A percentile compares a stretch with the other conserved stretches of the same genome.
Conservation (phyloP, 441 rosid species). For the Syzygium syzygioides region DNA sequence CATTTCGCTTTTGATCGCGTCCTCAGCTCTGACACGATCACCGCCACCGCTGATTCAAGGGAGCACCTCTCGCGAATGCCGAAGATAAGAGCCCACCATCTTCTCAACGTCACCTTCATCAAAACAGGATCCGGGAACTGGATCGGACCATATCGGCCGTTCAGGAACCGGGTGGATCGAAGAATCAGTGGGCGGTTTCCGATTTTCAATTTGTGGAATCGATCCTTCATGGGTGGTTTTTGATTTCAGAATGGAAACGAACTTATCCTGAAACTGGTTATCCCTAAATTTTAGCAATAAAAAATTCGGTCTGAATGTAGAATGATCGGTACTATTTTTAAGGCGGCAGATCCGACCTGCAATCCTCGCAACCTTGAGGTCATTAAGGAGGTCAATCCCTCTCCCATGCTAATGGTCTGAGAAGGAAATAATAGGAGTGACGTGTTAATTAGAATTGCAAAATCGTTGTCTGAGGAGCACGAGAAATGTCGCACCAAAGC, state of each 20-base stretch:
- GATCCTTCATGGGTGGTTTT: accelerated
- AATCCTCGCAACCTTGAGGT: neutral
- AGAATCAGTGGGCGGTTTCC: too few relatives aligned
- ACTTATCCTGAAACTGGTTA: too few relatives aligned
- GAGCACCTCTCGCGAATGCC: constrained; percentile 36
- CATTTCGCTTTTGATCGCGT: constrained; percentile 31
- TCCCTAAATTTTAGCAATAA: neutral
- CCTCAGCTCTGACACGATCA: constrained; percentile 11
- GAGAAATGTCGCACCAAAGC: accelerated
- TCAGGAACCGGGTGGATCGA: too few relatives aligned
- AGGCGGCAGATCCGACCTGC: neutral
- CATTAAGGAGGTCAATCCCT: neutral
- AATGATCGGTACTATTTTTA: neutral
- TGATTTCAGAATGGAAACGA: too few relatives aligned
- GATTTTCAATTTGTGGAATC: too few relatives aligned
- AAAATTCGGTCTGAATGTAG: neutral
- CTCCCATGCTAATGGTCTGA: neutral
- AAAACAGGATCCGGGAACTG: neutral
- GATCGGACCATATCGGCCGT: too few relatives aligned
- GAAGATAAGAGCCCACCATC: constrained; percentile 32
- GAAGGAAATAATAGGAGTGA: neutral
- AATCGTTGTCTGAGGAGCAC: neutral
- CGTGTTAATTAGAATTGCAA: neutral
- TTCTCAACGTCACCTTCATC: constrained; percentile 26
- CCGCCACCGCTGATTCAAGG: constrained; percentile 18